Evolutionary conservation across 805 yeast species (phyloP).

Genomic region (Saccharomyces mikatae): DNA sequence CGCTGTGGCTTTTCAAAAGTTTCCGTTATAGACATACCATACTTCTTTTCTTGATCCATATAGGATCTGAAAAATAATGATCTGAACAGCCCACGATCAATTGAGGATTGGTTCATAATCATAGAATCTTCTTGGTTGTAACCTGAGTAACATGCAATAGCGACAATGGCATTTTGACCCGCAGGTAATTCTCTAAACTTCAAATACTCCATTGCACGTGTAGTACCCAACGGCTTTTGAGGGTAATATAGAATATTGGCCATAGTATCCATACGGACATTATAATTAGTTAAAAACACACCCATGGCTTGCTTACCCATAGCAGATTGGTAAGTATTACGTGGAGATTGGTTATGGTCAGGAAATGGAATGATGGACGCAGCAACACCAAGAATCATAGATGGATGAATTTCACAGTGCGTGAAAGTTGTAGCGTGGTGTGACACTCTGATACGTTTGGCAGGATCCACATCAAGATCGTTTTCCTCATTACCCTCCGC

Average conservation of each 20-base stretch:
- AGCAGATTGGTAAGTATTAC: conserved; percentile 98
- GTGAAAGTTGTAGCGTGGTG: conserved; percentile 79
- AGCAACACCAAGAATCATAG: conserved; percentile 97
- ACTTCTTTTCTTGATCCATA: conserved; percentile 97
- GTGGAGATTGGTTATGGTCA: conserved; percentile 98
- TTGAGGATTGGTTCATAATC: conserved; percentile 98
- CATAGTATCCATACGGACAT: conserved; percentile 99
- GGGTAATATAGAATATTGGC: conserved; percentile 96
- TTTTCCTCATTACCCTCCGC: conserved; percentile 37
- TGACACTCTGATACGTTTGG: conserved; percentile 75
- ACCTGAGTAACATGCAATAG: conserved; percentile 96
- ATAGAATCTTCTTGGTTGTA: conserved; percentile 99
- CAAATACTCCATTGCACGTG: conserved; percentile 94
- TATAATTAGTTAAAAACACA: conserved; percentile 88
- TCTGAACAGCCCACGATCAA: conserved; percentile 93
- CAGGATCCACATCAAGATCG: conserved; percentile 40
- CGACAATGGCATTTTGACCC: conserved; percentile 97
- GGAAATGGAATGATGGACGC: conserved; percentile 99
- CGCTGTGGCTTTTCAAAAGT: conserved; percentile 96
- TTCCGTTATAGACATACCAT: conserved; percentile 96
- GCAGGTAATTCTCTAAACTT: conserved; percentile 98
- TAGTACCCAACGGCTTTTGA: conserved; percentile 95
- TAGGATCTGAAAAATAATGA: conserved; percentile 93
- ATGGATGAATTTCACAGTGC: conserved; percentile 98
- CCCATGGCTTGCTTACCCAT: conserved; percentile 99